Base-by-base conservation (phyloP, 768 basidiomycete species). In the Macrolepiota albuminosa region DNA sequence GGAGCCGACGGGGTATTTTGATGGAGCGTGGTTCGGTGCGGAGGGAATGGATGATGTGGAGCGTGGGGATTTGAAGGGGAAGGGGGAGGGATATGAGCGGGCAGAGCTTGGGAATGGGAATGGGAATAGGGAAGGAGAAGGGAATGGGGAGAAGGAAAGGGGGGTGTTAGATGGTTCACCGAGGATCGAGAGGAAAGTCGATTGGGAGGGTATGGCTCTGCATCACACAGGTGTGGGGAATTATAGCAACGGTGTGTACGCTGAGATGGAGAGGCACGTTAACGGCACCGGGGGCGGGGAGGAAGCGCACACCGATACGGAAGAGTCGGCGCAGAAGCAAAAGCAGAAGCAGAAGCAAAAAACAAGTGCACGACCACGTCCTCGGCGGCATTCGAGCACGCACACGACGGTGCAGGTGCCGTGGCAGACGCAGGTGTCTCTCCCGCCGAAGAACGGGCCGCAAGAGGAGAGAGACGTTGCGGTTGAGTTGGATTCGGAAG, bases 1-100 rank as follows among this genome's bases (percentile, higher is more conserved):
- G 52, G 76, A 78, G 65, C 77, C 76, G 7, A 72, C 74, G 57
- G 78, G 78, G 47, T 79, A 79, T 60, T 79, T 80, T 59, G 78
- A 79, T 62, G 71, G 70, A 14, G 75, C 72, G 57, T 80, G 79
- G 68, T 74, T 78, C 57, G 7, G 18, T 7, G 6, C 5, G 18
- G 40, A 42, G 40, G 40, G 40, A 2, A 3, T 2, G 6, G 40
- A 42, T 7, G 40, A 42, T 16, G 40, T n/a, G 40, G 40, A 6
- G 40, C 18, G 76, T 75, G 47, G 68, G 31, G 68, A 56, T n/a
- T 6, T 40, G n/a, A n/a, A n/a, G 58, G 52, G 53, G 51, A 50
- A 34, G 63, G 55, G 5, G 52, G 40, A 60, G 64, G 6, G 4
- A 24, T 4, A 5, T 16, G 65, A 57, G 61, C 76, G 40, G 74